Base-by-base conservation (phyloP, 2,329 filamentous ascomycete species). In the Trichoderma oligosporum region DNA sequence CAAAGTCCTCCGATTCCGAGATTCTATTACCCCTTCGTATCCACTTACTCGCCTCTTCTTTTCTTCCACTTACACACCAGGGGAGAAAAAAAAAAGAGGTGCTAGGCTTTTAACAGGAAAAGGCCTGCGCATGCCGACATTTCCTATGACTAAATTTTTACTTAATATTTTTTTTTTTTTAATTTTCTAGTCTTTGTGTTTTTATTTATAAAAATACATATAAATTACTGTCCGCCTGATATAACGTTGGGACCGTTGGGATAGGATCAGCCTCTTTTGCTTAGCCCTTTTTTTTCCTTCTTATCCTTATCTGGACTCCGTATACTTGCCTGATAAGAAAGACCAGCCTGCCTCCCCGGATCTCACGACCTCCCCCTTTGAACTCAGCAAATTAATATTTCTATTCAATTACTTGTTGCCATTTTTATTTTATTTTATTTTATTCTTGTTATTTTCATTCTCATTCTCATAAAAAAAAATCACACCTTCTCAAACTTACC, bases 1-100 rank as follows among this genome's bases (percentile, higher is more conserved):
- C n/a, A n/a, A n/a, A n/a, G 29, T 29, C 35, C 18, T 24, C 49
- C 49, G 49, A 54, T 56, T 18, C 27, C 31, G 44, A 56, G 25
- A 45, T 60, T 60, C 58, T 38, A 60, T 60, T 60, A 60, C 58
- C 58, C 58, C 53, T 60, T 57, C 55, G 64, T 66, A 65, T 69
- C 67, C 65, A 69, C 67, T 66, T 65, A 62, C 63, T 62, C 59
- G 48, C 61, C 62, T 65, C 59, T 62, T 52, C 60, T 51, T 56
- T 63, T 60, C 58, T 12, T 27, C 48, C 27, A 44, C n/a, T n/a
- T n/a, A n/a, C n/a, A n/a, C n/a, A n/a, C n/a, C n/a, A n/a, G n/a
- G n/a, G n/a, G n/a, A n/a, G n/a, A n/a, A n/a, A n/a, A n/a, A n/a
- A 33, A 18, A 20, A 12, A 18, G 16, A 8, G 12, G 29, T 46